Evolutionary conservation across 495 filamentous ascomycete species (phyloP).

Genomic region (Daldinia vernicosa): DNA sequence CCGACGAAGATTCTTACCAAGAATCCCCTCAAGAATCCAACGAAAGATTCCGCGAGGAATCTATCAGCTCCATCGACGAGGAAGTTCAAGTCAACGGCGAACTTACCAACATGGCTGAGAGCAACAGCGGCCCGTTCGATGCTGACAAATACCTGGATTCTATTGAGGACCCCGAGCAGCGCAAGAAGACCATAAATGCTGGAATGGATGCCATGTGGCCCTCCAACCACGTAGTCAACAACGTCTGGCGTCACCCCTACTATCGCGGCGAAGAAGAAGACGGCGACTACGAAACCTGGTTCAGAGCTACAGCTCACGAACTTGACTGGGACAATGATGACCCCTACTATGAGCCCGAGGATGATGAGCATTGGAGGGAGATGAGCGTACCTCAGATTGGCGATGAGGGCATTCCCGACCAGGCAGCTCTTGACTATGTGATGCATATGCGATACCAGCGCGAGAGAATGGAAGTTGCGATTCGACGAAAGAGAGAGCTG

Average conservation of each 20-base stretch:
- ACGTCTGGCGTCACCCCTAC: neutral
- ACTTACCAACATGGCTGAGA: neutral
- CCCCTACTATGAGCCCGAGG: neutral
- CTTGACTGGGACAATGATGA: neutral
- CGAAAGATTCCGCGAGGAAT: neutral
- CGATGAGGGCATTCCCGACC: slow-evolving; percentile 9
- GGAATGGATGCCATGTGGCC: neutral
- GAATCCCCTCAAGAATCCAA: too few relatives aligned
- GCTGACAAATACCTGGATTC: neutral
- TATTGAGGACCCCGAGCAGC: neutral
- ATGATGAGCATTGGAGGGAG: neutral
- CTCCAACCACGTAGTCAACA: neutral
- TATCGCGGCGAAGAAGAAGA: neutral
- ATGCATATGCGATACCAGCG: neutral
- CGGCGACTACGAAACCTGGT: slow-evolving; percentile 4
- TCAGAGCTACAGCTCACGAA: neutral
- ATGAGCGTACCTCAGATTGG: slow-evolving; percentile 2
- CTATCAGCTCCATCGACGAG: too few relatives aligned
- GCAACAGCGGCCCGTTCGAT: neutral
- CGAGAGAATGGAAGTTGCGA: neutral
- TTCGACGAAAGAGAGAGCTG: neutral
- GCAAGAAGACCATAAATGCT: neutral
- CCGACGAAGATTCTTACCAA: neutral
- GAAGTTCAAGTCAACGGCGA: neutral
- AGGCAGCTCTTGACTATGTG: neutral